Base-by-base conservation (phyloP, 2,329 filamentous ascomycete genomes). In the Ceratocystis eucalypticola region DNA sequence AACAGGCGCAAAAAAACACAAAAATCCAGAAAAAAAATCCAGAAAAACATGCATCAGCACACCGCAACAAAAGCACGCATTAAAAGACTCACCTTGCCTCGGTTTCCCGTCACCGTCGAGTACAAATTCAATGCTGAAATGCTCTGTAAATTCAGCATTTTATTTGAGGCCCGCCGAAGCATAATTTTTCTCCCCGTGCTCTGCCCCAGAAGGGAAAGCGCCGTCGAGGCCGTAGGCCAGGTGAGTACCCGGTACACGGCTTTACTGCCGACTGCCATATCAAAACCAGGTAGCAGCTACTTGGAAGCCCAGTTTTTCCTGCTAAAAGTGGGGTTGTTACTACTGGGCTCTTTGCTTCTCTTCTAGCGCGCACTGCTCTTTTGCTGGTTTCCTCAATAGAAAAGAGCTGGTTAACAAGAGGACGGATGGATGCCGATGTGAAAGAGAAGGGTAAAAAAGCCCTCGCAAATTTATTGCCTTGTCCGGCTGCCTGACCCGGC, bases 141-240 rank as follows among this genome's bases (percentile, higher is more conserved):
- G 37, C 37, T 12, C 37, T 12, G 37, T 41, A 41, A 57, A 30
- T 33, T n/a, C 22, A 30, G n/a, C 25, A 30, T 33, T 57, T 57
- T 30, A 33, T 57, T 57, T 57, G 53, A 57, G 53, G 53, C 53
- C 53, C 53, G 53, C 53, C 53, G 53, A 15, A 30, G 53, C 53
- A 57, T 17, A 57, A 57, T 57, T 57, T 57, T 57, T 57, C 53
- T 57, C 30, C 12, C 53, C 53, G 53, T 57, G 53, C 53, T 33
- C 53, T 57, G 53, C 25, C 28, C 53, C 28, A 57, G 53, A 57
- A 57, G 53, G 53, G 50, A 55, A 55, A 28, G 50, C 50, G 8
- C 50, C 50, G 53, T 57, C 25, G 53, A 25, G 28, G 53, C 17
- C 25, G 53, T 33, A 15, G 53, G 28, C 8, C 25, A 30, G 28